Evolutionary conservation across 495 filamentous ascomycete species (phyloP).

Genomic region (Parmelia sp.): DNA sequence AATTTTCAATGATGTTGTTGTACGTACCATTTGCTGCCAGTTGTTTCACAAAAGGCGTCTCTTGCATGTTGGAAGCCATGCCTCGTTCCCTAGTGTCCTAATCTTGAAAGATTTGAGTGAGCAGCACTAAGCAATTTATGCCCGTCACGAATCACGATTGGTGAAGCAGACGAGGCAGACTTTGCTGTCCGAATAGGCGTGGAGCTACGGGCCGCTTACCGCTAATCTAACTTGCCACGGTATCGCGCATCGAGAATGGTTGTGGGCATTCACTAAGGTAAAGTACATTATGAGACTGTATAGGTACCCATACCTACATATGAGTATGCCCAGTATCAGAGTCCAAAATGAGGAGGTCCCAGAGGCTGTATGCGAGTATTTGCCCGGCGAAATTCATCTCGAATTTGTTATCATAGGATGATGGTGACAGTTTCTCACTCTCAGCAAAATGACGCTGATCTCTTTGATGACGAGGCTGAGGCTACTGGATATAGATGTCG

Average conservation of each 20-base stretch:
- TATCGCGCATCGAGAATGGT: background rate
- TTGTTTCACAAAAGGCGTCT: conserved; percentile 67
- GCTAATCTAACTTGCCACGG: background rate
- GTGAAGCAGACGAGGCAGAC: background rate
- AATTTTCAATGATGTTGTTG: background rate
- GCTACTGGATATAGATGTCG: background rate
- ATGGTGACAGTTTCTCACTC: background rate
- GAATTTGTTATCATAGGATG: background rate
- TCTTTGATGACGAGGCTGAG: background rate
- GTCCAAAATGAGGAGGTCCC: too few species aligned
- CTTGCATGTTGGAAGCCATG: conserved; percentile 47
- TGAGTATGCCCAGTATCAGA: background rate
- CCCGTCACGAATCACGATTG: conserved; percentile 6
- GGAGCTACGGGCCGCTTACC: background rate
- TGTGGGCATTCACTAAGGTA: too few species aligned
- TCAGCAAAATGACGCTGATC: too few species aligned
- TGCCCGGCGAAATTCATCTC: background rate
- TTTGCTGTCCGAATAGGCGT: conserved; percentile 7
- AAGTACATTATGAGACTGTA: too few species aligned
- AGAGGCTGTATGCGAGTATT: background rate
- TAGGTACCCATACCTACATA: too few species aligned
- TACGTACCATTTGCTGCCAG: conserved; percentile 67
- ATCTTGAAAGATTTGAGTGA: background rate
- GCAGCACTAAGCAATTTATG: background rate
- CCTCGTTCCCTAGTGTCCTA: conserved; percentile 2